phyloP scores from a whole-genome alignment of 345 rosid genomes.

The Hibiscus tridactylites region DNA sequence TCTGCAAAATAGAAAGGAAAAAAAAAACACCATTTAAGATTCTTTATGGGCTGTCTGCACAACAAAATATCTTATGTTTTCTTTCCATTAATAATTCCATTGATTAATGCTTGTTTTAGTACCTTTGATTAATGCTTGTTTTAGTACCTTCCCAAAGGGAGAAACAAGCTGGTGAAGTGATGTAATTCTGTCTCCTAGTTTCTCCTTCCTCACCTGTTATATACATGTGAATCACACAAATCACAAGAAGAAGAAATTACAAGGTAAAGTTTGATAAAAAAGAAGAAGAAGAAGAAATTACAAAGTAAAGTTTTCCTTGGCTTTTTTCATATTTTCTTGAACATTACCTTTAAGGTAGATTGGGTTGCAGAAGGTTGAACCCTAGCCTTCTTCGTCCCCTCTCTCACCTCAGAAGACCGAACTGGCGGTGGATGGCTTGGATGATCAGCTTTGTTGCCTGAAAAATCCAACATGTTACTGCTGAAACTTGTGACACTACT shows the following conservation, averaged over 20 bases:
- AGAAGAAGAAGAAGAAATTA: too few relatives aligned
- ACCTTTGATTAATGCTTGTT: constrained; percentile 39
- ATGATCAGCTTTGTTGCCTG: constrained; percentile 39
- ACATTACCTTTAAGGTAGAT: constrained; percentile 66
- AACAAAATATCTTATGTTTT: neutral
- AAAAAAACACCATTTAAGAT: constrained; percentile 17
- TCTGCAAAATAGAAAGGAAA: too few relatives aligned
- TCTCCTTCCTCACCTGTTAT: constrained; percentile 31
- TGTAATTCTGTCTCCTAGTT: constrained; percentile 55
- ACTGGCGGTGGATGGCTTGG: constrained; percentile 58
- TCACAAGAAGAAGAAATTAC: neutral
- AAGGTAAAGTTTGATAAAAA: too few relatives aligned
- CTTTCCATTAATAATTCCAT: neutral
- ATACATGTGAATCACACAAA: neutral
- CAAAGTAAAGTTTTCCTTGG: too few relatives aligned
- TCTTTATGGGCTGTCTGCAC: constrained; percentile 21
- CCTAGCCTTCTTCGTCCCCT: constrained; percentile 62
- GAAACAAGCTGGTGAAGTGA: constrained; percentile 96
- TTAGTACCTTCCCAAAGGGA: constrained; percentile 78
- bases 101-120: constrained; percentile 11
- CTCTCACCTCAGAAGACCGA: constrained; percentile 63
- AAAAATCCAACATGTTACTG: constrained; percentile 64
- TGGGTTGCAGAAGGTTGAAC: constrained; percentile 74
- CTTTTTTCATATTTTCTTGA: too few relatives aligned
- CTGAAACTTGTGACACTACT: constrained; percentile 56